Conservation (phyloP, 2,329 filamentous ascomycete species). For the Diaporthe citrichinensis region DNA sequence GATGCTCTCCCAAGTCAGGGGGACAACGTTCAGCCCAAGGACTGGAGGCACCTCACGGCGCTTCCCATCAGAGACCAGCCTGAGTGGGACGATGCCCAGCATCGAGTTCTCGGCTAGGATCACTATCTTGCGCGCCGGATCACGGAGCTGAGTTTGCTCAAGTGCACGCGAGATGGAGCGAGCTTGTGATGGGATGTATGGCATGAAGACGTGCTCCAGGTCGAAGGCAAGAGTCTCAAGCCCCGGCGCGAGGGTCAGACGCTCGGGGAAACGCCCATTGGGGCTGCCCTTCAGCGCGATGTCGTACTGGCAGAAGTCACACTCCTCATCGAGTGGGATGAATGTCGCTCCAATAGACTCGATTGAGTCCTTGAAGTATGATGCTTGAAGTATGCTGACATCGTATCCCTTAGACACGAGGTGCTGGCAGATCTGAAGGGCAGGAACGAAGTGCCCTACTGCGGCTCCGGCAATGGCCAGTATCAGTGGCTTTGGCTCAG, state of each 20-base stretch:
- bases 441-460: conserved; percentile 21
- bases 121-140: conserved; percentile 53
- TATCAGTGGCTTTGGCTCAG: conserved; percentile 2
- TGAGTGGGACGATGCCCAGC: conserved; percentile 55
- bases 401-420: conserved; percentile 57
- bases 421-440: conserved; percentile 52
- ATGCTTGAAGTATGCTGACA: conserved; percentile 57
- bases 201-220: conserved; percentile 52
- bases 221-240: conserved; percentile 45
- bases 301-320: conserved; percentile 47
- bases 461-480: conserved; percentile 18
- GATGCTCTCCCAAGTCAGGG: conserved; percentile 29
- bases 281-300: conserved; percentile 45
- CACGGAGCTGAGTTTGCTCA: background rate
- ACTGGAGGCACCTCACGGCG: conserved; percentile 51
- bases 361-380: conserved; percentile 52
- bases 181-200: conserved; percentile 53
- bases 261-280: conserved; percentile 43
- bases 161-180: conserved; percentile 43
- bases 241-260: conserved; percentile 44
- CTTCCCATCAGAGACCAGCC: conserved; percentile 38
- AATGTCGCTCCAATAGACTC: conserved; percentile 56
- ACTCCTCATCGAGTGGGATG: conserved; percentile 47
- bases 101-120: conserved; percentile 59
- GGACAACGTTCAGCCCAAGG: conserved; percentile 57